These are phyloP conservation scores for Synchytrium microbalum DNA, from an alignment of 371 early-diverging fungal species.

Conservation along the genomic window DNA sequence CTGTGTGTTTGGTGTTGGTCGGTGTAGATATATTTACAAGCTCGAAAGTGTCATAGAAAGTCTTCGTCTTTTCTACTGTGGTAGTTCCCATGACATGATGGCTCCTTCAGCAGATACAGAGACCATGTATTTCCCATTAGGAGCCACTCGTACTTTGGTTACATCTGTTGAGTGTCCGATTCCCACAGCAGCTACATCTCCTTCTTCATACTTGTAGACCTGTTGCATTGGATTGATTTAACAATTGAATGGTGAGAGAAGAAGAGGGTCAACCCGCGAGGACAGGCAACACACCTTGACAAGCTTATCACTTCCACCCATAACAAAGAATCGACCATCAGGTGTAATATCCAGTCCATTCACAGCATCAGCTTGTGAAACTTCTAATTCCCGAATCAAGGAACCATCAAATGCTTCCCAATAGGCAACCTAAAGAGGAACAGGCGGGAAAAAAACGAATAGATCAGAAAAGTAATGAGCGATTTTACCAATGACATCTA, in stretches of 20 bases:
- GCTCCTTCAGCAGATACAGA: constrained; percentile 43
- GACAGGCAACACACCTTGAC: constrained; percentile 31
- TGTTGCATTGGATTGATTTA: constrained; percentile 5
- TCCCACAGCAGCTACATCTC: constrained; percentile 41
- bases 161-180: constrained; percentile 48
- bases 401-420: constrained; percentile 54
- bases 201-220: constrained; percentile 49
- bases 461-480: not conserved
- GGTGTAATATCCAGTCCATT: constrained; percentile 44
- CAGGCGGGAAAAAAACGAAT: not conserved
- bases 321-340: constrained; percentile 42
- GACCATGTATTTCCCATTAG: constrained; percentile 36
- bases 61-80: too few relatives aligned
- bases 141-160: constrained; percentile 39
- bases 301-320: constrained; percentile 50
- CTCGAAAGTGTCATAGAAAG: too few relatives aligned
- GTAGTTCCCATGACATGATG: constrained; percentile 38
- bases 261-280: too few relatives aligned
- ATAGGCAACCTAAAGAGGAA: constrained; percentile 35
- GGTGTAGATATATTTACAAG: too few relatives aligned
- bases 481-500: not conserved
- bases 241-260: constrained; percentile 1
- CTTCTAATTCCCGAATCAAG: constrained; percentile 46
- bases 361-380: constrained; percentile 42
- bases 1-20: too few relatives aligned